These are phyloP conservation scores for Hypericum perforatum DNA, from an alignment of 345 rosid genomes.

Conservation along the genomic window DNA sequence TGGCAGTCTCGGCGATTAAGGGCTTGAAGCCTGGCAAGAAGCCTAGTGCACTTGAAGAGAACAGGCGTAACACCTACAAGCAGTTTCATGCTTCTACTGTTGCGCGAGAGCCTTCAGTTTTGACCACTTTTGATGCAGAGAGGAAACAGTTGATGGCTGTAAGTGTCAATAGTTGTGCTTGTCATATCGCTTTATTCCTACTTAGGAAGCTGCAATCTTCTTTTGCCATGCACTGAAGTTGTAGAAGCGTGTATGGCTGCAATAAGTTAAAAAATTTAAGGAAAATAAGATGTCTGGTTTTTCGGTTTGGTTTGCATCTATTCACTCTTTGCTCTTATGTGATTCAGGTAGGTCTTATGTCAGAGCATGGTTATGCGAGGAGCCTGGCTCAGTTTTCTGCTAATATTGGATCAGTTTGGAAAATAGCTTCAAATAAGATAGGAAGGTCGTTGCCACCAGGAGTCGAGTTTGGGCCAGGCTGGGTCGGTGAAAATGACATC, in stretches of 20 bases:
- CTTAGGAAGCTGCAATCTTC: constrained; percentile 3
- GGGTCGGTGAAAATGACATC: constrained; percentile 70
- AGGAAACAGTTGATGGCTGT: constrained; percentile 28
- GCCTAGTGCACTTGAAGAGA: constrained; percentile 14
- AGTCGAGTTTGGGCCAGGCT: constrained; percentile 63
- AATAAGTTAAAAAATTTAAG: neutral
- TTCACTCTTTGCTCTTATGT: constrained; percentile 5
- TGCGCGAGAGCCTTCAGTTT: constrained; percentile 18
- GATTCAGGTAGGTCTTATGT: neutral
- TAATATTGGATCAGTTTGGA: constrained; percentile 1
- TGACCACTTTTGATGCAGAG: constrained; percentile 21
- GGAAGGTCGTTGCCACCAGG: constrained; percentile 50
- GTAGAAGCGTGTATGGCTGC: neutral
- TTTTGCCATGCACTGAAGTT: constrained; percentile 2
- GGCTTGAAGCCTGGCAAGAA: constrained; percentile 14
- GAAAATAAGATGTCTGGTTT: neutral
- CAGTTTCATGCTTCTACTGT: constrained; percentile 5
- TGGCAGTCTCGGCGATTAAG: constrained; percentile 13
- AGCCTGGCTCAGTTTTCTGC: constrained; percentile 1
- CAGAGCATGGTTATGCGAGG: constrained; percentile 3
- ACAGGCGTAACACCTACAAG: constrained; percentile 20
- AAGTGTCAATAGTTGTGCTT: constrained; percentile 11
- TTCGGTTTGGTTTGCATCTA: constrained; percentile 8
- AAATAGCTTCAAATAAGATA: constrained; percentile 15
- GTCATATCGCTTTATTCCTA: neutral